These are phyloP conservation scores for Phaffia australis DNA, from an alignment of 768 basidiomycete genomes.

Conservation along the genomic window DNA sequence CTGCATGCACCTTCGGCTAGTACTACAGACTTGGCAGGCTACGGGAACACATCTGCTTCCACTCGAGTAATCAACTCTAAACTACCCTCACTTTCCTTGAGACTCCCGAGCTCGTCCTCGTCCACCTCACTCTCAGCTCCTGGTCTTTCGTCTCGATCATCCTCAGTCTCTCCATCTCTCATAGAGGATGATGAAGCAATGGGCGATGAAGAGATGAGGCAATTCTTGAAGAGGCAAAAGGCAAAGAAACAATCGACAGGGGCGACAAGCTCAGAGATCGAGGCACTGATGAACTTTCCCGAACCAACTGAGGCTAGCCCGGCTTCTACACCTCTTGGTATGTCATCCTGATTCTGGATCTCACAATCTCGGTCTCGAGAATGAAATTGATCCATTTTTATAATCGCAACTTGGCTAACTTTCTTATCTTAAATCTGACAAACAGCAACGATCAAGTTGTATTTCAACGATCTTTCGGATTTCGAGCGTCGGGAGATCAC, in stretches of 20 bases:
- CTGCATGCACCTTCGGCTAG: neutral
- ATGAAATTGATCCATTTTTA: neutral
- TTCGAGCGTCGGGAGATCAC: conserved; percentile 86
- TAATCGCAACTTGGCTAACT: neutral
- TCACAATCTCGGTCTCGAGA: neutral
- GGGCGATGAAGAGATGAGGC: conserved; percentile 95
- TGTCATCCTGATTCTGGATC: conserved; percentile 32
- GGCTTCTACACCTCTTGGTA: conserved; percentile 61
- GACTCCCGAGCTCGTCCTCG: conserved; percentile 31
- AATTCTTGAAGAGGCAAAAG: conserved; percentile 81
- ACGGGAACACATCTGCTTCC: conserved; percentile 4
- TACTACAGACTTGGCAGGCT: conserved; percentile 5
- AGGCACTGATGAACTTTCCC: conserved; percentile 81
- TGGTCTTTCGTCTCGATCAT: conserved; percentile 27
- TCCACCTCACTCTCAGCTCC: conserved; percentile 30
- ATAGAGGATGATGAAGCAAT: conserved; percentile 40
- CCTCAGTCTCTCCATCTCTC: conserved; percentile 28
- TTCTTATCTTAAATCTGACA: too few species aligned
- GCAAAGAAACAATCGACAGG: conserved; percentile 69
- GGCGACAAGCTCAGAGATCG: conserved; percentile 73
- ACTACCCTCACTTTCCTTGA: conserved; percentile 27
- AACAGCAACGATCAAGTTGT: conserved; percentile 37
- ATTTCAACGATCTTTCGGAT: conserved; percentile 60
- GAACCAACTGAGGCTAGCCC: conserved; percentile 66
- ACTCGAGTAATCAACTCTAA: conserved; percentile 33